Evolutionary conservation across 1,284 basidiomycete genomes (phyloP).

Genomic region (Ceratobasidium sp.): DNA sequence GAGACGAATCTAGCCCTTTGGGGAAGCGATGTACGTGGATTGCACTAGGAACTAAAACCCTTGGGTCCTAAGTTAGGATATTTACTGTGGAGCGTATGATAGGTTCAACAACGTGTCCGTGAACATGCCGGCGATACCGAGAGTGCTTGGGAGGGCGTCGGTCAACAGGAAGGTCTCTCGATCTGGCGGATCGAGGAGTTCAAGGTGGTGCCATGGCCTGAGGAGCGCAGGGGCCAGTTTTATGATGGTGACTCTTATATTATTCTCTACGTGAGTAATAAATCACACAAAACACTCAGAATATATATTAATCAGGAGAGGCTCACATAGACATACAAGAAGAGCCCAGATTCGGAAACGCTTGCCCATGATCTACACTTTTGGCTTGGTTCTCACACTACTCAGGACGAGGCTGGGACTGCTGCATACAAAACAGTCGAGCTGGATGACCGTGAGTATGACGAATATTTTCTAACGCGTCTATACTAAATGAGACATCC

Average conservation of each 20-base stretch:
- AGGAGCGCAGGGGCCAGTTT: slow-evolving; percentile 61
- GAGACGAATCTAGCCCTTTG: slow-evolving; percentile 68
- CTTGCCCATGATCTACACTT: slow-evolving; percentile 69
- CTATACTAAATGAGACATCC: background rate
- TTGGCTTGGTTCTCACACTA: slow-evolving; percentile 67
- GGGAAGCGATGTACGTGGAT: slow-evolving; percentile 61
- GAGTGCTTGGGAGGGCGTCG: slow-evolving; percentile 61
- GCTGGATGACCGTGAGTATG: slow-evolving; percentile 65
- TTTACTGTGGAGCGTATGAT: slow-evolving; percentile 7
- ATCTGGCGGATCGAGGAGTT: slow-evolving; percentile 70
- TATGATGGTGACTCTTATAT: slow-evolving; percentile 72
- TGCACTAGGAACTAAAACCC: background rate
- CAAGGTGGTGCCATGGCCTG: slow-evolving; percentile 61
- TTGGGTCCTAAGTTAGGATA: background rate
- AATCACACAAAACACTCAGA: background rate
- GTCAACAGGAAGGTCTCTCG: slow-evolving; percentile 55
- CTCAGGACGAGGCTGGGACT: slow-evolving; percentile 68
- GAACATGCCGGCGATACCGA: slow-evolving; percentile 63
- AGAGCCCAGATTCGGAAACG: slow-evolving; percentile 55
- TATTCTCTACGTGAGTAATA: slow-evolving; percentile 59
- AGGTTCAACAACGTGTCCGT: slow-evolving; percentile 66
- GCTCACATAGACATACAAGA: slow-evolving; percentile 59
- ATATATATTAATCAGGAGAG: background rate
- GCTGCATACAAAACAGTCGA: slow-evolving; percentile 74
- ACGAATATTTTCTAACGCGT: background rate